These are phyloP conservation scores for Apiospora koreana DNA, from an alignment of 2,329 filamentous ascomycete genomes.

Conservation along the genomic window DNA sequence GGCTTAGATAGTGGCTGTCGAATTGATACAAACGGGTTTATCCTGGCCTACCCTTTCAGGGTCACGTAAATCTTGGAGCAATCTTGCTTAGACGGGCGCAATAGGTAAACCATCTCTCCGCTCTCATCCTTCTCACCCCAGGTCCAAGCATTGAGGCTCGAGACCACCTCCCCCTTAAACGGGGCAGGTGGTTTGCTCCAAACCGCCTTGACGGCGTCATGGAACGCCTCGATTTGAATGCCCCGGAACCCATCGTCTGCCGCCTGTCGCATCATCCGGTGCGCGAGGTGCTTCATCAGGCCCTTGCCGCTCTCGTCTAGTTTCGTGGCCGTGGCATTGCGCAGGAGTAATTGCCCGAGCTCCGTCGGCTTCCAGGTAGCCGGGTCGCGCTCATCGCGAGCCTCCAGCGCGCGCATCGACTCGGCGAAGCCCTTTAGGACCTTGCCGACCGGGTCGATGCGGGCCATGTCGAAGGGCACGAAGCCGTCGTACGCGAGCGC, in stretches of 20 bases:
- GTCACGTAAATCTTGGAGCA: constrained; percentile 20
- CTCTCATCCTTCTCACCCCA: constrained; percentile 18
- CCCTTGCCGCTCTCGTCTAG: constrained; percentile 27
- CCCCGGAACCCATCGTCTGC: constrained; percentile 24
- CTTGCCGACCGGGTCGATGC: constrained; percentile 12
- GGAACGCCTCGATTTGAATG: constrained; percentile 27
- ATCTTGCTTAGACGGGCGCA: constrained; percentile 17
- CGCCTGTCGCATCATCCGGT: constrained; percentile 23
- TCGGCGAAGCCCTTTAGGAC: constrained; percentile 13
- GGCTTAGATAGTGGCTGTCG: no score
- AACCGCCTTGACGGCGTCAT: constrained; percentile 26
- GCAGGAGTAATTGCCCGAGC: constrained; percentile 26
- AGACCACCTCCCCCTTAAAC: constrained; percentile 20
- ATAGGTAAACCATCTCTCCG: constrained; percentile 14
- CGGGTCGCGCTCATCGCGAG: constrained; percentile 26
- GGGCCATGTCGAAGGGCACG: constrained; percentile 17
- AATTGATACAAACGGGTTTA: no score
- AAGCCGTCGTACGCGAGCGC: constrained; percentile 30
- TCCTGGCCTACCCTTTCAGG: no score
- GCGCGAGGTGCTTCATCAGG: constrained; percentile 26
- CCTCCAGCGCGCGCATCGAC: constrained; percentile 10
- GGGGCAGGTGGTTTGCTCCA: constrained; percentile 28
- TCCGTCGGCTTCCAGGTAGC: constrained; percentile 26
- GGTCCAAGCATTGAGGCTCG: constrained; percentile 15
- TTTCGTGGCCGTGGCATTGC: constrained; percentile 29